phyloP scores from a whole-genome alignment of 78 protist species.

The Tieghemostelium lacteum region DNA sequence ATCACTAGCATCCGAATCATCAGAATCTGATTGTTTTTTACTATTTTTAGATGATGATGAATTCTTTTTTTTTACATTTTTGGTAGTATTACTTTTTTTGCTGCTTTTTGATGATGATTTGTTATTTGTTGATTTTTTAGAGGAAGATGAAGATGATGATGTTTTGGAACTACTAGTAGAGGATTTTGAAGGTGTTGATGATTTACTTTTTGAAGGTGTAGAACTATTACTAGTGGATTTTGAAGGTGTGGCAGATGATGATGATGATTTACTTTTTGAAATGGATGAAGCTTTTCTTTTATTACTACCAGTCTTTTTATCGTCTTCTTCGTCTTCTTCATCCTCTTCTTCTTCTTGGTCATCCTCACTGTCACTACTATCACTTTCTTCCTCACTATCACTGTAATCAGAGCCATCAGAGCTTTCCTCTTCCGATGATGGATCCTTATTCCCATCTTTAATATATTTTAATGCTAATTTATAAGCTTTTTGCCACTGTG shows the following conservation, averaged over 20 bases:
- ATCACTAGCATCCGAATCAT: constrained; percentile 27
- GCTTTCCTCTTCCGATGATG: background rate
- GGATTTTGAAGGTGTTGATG: background rate
- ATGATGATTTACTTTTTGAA: background rate
- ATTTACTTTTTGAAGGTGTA: background rate
- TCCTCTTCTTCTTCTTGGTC: background rate
- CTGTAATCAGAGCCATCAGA: background rate
- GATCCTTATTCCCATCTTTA: constrained; percentile 14
- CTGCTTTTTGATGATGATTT: no score
- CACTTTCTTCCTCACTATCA: background rate
- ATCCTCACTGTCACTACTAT: background rate
- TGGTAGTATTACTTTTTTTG: no score
- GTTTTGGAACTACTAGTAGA: background rate
- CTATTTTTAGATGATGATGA: no score
- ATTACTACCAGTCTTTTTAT: background rate
- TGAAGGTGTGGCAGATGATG: background rate
- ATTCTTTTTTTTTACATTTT: no score
- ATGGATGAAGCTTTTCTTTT: background rate
- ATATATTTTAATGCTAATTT: constrained; percentile 46
- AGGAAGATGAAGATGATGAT: background rate
- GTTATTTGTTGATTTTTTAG: background rate
- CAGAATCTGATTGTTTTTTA: no score
- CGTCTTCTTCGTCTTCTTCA: background rate
- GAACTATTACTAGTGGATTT: background rate
- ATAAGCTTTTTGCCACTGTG: constrained; percentile 61